A percentile compares a stretch with the other conserved stretches of the same genome.
phyloP scores from a whole-genome alignment of 257 asterid genomes.

The Salvia miltiorrhiza region DNA sequence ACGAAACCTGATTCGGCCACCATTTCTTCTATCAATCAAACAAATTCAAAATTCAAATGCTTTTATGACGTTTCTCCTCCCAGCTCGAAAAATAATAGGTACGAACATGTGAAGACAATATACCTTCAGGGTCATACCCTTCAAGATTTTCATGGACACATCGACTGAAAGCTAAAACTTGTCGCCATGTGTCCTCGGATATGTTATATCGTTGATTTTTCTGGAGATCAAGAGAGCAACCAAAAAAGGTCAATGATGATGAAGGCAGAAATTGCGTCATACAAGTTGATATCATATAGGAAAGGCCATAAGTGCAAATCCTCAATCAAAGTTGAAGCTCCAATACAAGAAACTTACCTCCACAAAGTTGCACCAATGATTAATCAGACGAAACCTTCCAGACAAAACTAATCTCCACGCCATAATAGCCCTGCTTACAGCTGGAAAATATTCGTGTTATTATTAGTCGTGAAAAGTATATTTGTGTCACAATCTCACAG shows the following conservation, averaged over 20 bases:
- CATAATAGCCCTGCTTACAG: conserved; percentile 83
- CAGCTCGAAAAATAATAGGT: neutral
- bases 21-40: neutral
- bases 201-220: conserved; percentile 85
- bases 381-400: conserved; percentile 85
- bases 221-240: conserved; percentile 32
- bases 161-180: conserved; percentile 86
- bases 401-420: conserved; percentile 90
- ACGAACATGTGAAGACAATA: conserved; percentile 18
- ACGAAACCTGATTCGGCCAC: neutral
- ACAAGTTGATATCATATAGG: neutral
- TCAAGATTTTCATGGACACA: conserved; percentile 92
- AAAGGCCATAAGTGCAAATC: neutral
- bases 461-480: conserved; percentile 7
- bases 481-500: neutral
- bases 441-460: conserved; percentile 37
- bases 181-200: conserved; percentile 96
- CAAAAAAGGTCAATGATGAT: neutral
- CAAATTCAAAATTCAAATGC: neutral
- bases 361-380: conserved; percentile 86
- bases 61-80: neutral
- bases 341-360: conserved; percentile 53
- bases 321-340: neutral
- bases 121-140: conserved; percentile 98
- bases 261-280: neutral